phyloP scores from a whole-genome alignment of 768 basidiomycete genomes.

The Phylloporus rhodoxanthus region DNA sequence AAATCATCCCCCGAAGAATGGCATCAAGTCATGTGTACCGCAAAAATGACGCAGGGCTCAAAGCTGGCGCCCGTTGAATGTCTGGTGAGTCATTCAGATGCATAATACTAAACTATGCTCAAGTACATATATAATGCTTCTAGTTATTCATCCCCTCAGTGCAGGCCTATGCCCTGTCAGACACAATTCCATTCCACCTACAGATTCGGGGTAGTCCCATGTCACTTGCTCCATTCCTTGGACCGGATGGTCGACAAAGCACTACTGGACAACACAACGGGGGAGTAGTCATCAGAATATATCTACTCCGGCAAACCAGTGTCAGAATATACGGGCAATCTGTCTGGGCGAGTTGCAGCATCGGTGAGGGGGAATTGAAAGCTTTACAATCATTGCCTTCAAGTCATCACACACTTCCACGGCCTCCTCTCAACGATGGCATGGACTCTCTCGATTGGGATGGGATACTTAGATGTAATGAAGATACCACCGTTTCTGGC shows the following conservation, averaged over 20 bases:
- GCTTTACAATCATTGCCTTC: constrained; percentile 37
- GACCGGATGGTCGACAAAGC: constrained; percentile 6
- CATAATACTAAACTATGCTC: neutral
- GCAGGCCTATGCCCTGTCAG: constrained; percentile 47
- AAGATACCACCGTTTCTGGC: constrained; percentile 38
- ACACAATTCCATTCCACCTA: constrained; percentile 60
- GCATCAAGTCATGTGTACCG: constrained; percentile 43
- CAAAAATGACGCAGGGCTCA: constrained; percentile 35
- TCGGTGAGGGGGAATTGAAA: constrained; percentile 47
- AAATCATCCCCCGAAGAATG: constrained; percentile 66
- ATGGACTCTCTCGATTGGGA: constrained; percentile 55
- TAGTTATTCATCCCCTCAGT: constrained; percentile 59
- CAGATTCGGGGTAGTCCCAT: constrained; percentile 47
- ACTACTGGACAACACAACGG: constrained; percentile 2
- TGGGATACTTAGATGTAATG: constrained; percentile 41
- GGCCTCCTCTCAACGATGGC: constrained; percentile 16
- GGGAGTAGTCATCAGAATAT: constrained; percentile 39
- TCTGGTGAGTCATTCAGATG: constrained; percentile 38
- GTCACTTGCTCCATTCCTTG: constrained; percentile 44
- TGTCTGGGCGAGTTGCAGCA: constrained; percentile 10
- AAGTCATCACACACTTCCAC: constrained; percentile 2
- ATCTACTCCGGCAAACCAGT: constrained; percentile 46
- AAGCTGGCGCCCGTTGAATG: constrained; percentile 38
- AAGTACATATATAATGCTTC: neutral
- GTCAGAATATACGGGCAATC: constrained; percentile 29